These are phyloP conservation scores for Phytophthora lateralis DNA, from an alignment of 352 stramenopile species.

Conservation along the genomic window DNA sequence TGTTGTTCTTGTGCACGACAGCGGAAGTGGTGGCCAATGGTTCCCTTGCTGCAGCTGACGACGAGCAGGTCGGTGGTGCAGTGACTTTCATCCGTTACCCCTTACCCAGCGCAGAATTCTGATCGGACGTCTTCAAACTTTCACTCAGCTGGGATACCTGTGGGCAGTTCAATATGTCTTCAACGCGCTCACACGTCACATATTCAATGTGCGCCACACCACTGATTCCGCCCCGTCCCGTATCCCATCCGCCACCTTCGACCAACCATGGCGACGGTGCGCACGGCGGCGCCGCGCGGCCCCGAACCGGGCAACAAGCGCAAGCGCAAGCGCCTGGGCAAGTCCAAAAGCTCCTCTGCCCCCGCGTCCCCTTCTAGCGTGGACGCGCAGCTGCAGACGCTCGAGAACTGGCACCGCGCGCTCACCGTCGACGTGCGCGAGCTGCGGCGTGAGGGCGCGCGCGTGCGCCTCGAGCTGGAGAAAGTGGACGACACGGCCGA, in stretches of 20 bases:
- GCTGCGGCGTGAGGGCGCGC: conserved; percentile 35
- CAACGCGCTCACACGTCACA: conserved; percentile 31
- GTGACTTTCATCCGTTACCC: too few relatives aligned
- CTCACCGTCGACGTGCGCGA: conserved; percentile 41
- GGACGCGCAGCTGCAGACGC: conserved; percentile 25
- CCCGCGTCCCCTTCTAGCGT: conserved; percentile 2
- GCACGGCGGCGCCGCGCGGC: conserved; percentile 21
- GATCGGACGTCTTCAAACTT: too few relatives aligned
- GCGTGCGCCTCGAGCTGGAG: conserved; percentile 48
- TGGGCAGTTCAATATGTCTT: too few relatives aligned
- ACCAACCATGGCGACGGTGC: conserved; percentile 40
- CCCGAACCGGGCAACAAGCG: conserved; percentile 34
- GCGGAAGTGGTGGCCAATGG: neutral
- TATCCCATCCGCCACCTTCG: neutral
- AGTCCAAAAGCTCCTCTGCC: neutral
- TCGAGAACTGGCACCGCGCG: conserved; percentile 43
- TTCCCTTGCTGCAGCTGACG: neutral
- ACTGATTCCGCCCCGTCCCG: neutral
- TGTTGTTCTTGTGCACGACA: neutral
- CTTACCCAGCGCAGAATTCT: too few relatives aligned
- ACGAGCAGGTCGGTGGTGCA: too few relatives aligned
- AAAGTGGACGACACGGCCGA: conserved; percentile 48
- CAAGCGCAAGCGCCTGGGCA: conserved; percentile 33
- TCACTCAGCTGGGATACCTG: too few relatives aligned
- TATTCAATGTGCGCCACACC: conserved; percentile 23